phyloP scores from a whole-genome alignment of 345 rosid genomes.

The Barbarea vulgaris region DNA sequence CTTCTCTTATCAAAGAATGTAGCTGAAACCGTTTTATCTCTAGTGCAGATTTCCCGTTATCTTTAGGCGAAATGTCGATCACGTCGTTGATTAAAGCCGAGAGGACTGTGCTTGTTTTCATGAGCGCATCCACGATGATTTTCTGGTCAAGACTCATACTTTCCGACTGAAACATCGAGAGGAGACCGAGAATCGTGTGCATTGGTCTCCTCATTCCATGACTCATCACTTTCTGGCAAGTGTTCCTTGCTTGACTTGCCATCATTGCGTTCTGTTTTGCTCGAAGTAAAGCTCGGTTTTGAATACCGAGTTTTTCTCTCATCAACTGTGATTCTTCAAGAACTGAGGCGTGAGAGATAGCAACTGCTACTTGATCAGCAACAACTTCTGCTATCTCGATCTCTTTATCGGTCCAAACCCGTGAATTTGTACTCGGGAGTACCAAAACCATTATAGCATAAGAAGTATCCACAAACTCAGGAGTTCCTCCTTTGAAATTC shows the following conservation, averaged over 20 bases:
- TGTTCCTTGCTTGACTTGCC: conserved; percentile 90
- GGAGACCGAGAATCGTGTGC: conserved; percentile 89
- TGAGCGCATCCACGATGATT: conserved; percentile 65
- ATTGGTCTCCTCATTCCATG: conserved; percentile 95
- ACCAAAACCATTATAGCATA: conserved; percentile 88
- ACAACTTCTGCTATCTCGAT: conserved; percentile 91
- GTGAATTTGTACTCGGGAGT: conserved; percentile 56
- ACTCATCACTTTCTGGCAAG: conserved; percentile 96
- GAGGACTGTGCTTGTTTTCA: conserved; percentile 71
- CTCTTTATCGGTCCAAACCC: conserved; percentile 69
- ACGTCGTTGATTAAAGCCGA: conserved; percentile 78
- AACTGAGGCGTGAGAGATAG: conserved; percentile 93
- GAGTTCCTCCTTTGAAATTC: conserved; percentile 95
- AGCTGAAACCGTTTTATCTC: conserved; percentile 70
- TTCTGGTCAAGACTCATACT: conserved; percentile 64
- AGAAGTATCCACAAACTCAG: conserved; percentile 65
- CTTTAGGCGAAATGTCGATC: conserved; percentile 74
- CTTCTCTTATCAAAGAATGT: conserved; percentile 78
- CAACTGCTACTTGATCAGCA: conserved; percentile 98
- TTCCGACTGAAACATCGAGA: conserved; percentile 72
- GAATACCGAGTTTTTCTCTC: conserved; percentile 80
- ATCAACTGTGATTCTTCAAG: conserved; percentile 90
- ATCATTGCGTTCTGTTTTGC: conserved; percentile 87
- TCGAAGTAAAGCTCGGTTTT: conserved; percentile 72
- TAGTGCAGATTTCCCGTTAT: conserved; percentile 65